Evolutionary conservation across 495 filamentous ascomycete species (phyloP).

Genomic region (Pseudomonodictys pantanalensis): DNA sequence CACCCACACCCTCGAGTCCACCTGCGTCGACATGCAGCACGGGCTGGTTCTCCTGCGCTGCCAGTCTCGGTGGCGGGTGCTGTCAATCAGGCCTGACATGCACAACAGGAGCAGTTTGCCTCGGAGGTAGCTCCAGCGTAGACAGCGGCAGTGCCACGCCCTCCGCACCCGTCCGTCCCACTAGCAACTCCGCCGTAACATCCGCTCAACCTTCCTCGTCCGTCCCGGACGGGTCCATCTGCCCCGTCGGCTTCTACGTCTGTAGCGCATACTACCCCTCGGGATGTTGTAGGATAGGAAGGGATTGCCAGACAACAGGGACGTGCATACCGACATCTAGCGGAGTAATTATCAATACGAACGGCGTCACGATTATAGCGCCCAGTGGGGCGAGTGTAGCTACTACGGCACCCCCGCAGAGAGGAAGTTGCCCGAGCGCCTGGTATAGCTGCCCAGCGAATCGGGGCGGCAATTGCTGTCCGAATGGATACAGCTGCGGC

Average conservation of each 20-base stretch:
- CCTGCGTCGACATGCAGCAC: constrained; percentile 49
- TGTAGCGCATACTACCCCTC: constrained; percentile 63
- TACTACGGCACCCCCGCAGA: constrained; percentile 9
- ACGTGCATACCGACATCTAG: constrained; percentile 51
- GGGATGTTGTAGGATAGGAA: constrained; percentile 78
- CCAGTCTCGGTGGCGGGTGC: constrained; percentile 42
- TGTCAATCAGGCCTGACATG: constrained; percentile 42
- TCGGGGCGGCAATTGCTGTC: constrained; percentile 30
- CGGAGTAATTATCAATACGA: constrained; percentile 57
- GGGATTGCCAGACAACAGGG: constrained; percentile 69
- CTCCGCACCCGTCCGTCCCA: constrained; percentile 53
- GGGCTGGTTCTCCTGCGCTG: constrained; percentile 53
- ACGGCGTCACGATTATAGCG: constrained; percentile 66
- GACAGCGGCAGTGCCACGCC: constrained; percentile 27
- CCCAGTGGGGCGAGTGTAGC: constrained; percentile 47
- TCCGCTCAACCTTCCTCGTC: constrained; percentile 36
- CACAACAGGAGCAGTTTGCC: constrained; percentile 25
- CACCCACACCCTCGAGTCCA: constrained; percentile 18
- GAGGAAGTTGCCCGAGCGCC: constrained; percentile 23
- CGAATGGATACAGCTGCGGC: constrained; percentile 25
- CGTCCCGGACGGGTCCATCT: constrained; percentile 46
- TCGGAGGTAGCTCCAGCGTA: constrained; percentile 19
- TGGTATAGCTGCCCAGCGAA: constrained; percentile 32
- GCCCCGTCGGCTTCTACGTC: constrained; percentile 74
- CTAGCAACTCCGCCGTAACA: constrained; percentile 40